Evolutionary conservation across 805 yeast genomes (phyloP), one percentile per base, ranked within the genome.

Genomic region (Tetrapisispora pingtungensis): DNA sequence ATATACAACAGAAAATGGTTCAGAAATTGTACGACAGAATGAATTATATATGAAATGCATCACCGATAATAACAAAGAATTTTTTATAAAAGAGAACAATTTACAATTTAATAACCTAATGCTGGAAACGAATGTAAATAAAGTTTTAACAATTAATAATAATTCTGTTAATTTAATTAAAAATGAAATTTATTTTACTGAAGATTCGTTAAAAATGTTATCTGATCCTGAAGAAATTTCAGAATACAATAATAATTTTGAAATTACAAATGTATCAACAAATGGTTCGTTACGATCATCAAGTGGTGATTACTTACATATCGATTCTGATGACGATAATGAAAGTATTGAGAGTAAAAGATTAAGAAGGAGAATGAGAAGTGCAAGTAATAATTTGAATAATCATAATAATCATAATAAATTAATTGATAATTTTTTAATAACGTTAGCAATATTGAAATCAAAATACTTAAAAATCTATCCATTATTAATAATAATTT

Each of bases 61-160:
- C 6, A 44, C 57, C 3, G 42, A 51, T 18, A 58, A 54, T n/a
- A 45, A 54, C 8, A 39, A 46, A 14, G 45, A 46, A 19, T 44
- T 48, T 1, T 50, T 34, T 24, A 40, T 53, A 8, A 40, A 42
- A 13, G 47, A 47, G 17, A 52, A 49, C 3, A 35, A 39, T 3
- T 51, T 31, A 36, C 30, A 27, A 35, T 49, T 4, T 10, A 18
- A 37, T 6, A 15, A 10, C 2, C 12, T 20, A 13, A 7, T 10
- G 10, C 22, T 37, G 10, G 13, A 36, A 4, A n/a, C 24, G 17
- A 13, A 37, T 7, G n/a, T 15, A 17, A 26, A 26, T 17, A 18
- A 10, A 12, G n/a, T 22, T 14, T 10, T 24, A 15, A 22, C 15
- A 7, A 7, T 36, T 6, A 36, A 36, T 24, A 36, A 36, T 22